A percentile compares a stretch with the other conserved stretches of the same genome.
These are phyloP conservation scores for Lactarius tabidus DNA, from an alignment of 768 basidiomycete genomes.

Conservation along the genomic window DNA sequence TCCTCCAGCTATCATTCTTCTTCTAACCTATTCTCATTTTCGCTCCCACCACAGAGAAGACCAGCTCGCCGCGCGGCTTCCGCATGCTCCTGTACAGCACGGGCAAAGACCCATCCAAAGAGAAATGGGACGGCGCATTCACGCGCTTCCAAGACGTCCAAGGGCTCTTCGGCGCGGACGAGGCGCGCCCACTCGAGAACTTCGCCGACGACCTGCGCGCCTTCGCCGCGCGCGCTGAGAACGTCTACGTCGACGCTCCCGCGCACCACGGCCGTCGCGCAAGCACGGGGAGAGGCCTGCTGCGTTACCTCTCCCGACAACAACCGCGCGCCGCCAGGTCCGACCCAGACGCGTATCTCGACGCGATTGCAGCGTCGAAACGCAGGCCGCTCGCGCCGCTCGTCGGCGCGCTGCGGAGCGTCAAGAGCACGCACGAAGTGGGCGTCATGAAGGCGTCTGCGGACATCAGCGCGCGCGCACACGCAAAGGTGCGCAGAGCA, in stretches of 20 bases:
- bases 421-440: conserved; percentile 81
- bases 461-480: conserved; percentile 80
- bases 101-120: conserved; percentile 68
- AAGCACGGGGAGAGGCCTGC: not conserved
- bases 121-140: conserved; percentile 91
- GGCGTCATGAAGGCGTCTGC: conserved; percentile 79
- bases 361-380: conserved; percentile 46
- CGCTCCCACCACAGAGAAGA: conserved; percentile 51
- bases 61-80: conserved; percentile 69
- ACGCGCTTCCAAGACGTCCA: conserved; percentile 65
- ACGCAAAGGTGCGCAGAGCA: conserved; percentile 61
- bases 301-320: conserved; percentile 29
- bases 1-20: not conserved
- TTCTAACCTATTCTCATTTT: not conserved
- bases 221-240: conserved; percentile 43
- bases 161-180: conserved; percentile 73
- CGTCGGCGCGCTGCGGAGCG: conserved; percentile 62
- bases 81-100: conserved; percentile 80
- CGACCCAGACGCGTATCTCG: conserved; percentile 56
- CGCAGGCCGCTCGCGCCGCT: conserved; percentile 57
- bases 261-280: conserved; percentile 12
- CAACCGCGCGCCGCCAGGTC: conserved; percentile 29
- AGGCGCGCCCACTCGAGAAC: conserved; percentile 52
- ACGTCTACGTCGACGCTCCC: conserved; percentile 42
- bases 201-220: conserved; percentile 59